These are phyloP conservation scores for Chenopodium berlandieri DNA, from an alignment of 148 eudicot genomes.

Conservation along the genomic window DNA sequence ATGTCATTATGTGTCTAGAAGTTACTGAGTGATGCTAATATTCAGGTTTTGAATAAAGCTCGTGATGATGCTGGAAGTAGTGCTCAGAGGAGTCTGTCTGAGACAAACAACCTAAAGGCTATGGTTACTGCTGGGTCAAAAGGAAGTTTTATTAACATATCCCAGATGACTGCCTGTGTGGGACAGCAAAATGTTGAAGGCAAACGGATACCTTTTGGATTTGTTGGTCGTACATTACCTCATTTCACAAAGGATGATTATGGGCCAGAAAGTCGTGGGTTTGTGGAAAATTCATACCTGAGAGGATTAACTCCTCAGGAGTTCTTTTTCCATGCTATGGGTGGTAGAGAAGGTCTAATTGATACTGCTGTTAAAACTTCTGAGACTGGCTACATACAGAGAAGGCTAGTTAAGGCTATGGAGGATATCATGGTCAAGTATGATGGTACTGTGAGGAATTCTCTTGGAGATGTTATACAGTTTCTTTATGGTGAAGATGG, in stretches of 20 bases:
- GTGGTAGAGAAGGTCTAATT: slow-evolving; percentile 98
- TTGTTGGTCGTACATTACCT: slow-evolving; percentile 87
- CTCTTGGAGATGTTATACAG: slow-evolving; percentile 96
- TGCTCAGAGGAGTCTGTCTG: slow-evolving; percentile 90
- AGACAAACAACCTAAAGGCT: slow-evolving; percentile 96
- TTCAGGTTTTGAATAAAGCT: slow-evolving; percentile 96
- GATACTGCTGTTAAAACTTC: slow-evolving; percentile 99
- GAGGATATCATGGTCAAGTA: slow-evolving; percentile 99
- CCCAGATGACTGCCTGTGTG: slow-evolving; percentile 99
- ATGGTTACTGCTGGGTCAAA: slow-evolving; percentile 99
- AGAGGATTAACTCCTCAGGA: slow-evolving; percentile 97
- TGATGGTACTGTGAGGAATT: slow-evolving; percentile 97
- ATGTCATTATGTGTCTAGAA: background rate
- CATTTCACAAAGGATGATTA: slow-evolving; percentile 97
- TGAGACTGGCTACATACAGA: slow-evolving; percentile 97
- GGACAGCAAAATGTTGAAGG: slow-evolving; percentile 99
- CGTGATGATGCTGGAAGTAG: slow-evolving; percentile 99
- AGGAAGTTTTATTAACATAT: slow-evolving; percentile 98
- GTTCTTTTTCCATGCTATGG: slow-evolving; percentile 99
- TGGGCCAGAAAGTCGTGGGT: slow-evolving; percentile 99
- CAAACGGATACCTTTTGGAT: slow-evolving; percentile 94
- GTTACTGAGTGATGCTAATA: background rate
- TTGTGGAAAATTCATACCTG: slow-evolving; percentile 95
- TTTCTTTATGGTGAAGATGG: slow-evolving; percentile 99
- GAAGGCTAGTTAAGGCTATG: slow-evolving; percentile 98